Conservation (phyloP, 768 basidiomycete genomes). For the Leccinellum rugosiceps region DNA sequence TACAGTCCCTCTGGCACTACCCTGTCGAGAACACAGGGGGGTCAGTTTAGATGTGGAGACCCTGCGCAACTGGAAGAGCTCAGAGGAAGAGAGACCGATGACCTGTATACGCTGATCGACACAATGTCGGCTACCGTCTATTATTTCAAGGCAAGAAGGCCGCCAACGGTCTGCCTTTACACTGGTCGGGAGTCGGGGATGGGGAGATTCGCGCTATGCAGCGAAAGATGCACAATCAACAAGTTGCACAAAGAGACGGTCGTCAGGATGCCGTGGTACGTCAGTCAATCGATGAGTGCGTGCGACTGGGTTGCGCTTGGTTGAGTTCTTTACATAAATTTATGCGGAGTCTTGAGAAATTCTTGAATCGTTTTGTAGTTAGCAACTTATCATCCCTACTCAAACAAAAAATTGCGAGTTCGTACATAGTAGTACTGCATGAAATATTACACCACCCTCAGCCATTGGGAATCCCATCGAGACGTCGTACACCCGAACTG, state of each 20-base stretch:
- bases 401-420: too few relatives aligned
- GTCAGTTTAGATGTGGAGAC: conserved; percentile 18
- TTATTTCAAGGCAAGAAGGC: conserved; percentile 20
- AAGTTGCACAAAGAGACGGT: conserved; percentile 26
- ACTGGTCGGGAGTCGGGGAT: conserved; percentile 19
- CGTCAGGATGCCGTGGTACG: conserved; percentile 20
- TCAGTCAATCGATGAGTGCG: conserved; percentile 17
- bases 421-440: too few relatives aligned
- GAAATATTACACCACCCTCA: too few relatives aligned
- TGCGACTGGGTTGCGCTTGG: conserved; percentile 24
- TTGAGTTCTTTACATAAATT: neutral
- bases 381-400: too few relatives aligned
- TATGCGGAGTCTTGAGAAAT: neutral
- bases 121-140: conserved; percentile 21
- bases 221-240: conserved; percentile 18
- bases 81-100: neutral
- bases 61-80: conserved; percentile 3
- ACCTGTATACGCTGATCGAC: conserved; percentile 25
- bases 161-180: conserved; percentile 25
- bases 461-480: too few relatives aligned
- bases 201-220: conserved; percentile 22
- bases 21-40: conserved; percentile 5
- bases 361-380: too few relatives aligned
- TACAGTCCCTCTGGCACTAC: conserved; percentile 21
- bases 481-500: too few relatives aligned